Evolutionary conservation across 768 basidiomycete genomes (phyloP), one percentile per base, ranked within the genome.

Genomic region (Russula compacta): DNA sequence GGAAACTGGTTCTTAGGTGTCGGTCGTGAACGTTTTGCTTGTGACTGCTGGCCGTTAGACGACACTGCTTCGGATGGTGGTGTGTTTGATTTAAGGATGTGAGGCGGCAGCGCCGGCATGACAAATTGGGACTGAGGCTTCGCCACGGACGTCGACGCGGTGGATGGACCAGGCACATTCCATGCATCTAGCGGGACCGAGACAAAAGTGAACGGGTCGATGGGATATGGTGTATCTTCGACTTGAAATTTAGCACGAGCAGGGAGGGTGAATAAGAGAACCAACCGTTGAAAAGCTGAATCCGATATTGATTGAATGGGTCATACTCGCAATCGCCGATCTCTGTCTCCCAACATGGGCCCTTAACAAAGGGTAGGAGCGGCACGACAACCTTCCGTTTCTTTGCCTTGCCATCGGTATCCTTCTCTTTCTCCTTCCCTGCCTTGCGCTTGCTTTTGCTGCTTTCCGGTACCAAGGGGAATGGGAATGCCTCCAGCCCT

Each of bases 231-330:
- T 0, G 85, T 78, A 73, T 93, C 92, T 94, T 59, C 32, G 8
- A 56, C 29, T 12, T 24, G 12, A 4, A 11, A 38, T 15, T 60
- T 4, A 50, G 57, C 21, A 61, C 12, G 29, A 48, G 29, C 6
- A 40, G 33, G 51, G 48, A 17, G 36, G 52, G 3, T 21, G 2
- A 35, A 58, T 6, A 9, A 59, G 40, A n/a, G 49, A 39, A 65
- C 79, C 63, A 69, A 89, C 95, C 92, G 69, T 97, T 95, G 69
- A 98, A 80, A 10, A 94, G 72, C 66, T 87, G 87, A 64, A 95
- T 85, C 50, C 81, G 78, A 68, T 92, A 94, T 29, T 78, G 74
- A 33, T 81, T 81, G 71, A 95, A 87, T 6, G 85, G 80, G 48
- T 86, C 84, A 61, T 84, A 83, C 46, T 81, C 78, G 68, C 86